Conservation (phyloP, 2,329 filamentous ascomycete species). For the Alternaria viburni region DNA sequence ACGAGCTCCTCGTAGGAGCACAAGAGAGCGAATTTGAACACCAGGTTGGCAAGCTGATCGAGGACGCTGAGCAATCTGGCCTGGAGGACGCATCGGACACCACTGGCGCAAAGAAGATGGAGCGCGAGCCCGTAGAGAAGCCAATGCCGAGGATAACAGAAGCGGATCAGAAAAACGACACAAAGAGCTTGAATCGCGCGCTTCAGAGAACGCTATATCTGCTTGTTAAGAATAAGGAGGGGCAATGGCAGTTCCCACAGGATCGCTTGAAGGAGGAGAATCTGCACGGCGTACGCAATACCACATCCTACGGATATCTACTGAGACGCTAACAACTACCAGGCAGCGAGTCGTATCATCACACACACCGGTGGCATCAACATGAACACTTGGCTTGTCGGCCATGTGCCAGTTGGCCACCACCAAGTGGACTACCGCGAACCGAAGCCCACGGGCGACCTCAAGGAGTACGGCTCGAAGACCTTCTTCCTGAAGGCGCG, state of each 20-base stretch:
- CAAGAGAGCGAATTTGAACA: slow-evolving; percentile 67
- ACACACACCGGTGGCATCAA: slow-evolving; percentile 81
- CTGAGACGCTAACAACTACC: slow-evolving; percentile 21
- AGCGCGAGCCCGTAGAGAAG: slow-evolving; percentile 71
- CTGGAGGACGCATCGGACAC: slow-evolving; percentile 48
- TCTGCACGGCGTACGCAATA: slow-evolving; percentile 74
- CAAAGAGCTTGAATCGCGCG: slow-evolving; percentile 77
- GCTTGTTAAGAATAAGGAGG: slow-evolving; percentile 75
- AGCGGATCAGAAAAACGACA: slow-evolving; percentile 77
- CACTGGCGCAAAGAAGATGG: slow-evolving; percentile 39
- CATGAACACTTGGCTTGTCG: slow-evolving; percentile 99
- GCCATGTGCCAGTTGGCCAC: slow-evolving; percentile 86
- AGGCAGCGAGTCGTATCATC: slow-evolving; percentile 85
- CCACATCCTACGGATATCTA: not conserved
- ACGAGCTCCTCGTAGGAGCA: slow-evolving; percentile 82
- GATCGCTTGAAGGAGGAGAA: slow-evolving; percentile 75
- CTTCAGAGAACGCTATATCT: slow-evolving; percentile 87
- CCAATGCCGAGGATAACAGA: slow-evolving; percentile 75
- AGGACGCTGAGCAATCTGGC: slow-evolving; percentile 71
- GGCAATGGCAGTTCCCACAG: slow-evolving; percentile 81
- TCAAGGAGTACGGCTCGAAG: slow-evolving; percentile 71
- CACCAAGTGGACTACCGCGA: slow-evolving; percentile 64
- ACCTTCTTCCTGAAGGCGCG: slow-evolving; percentile 95
- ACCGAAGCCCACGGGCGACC: slow-evolving; percentile 18
- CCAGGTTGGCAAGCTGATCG: slow-evolving; percentile 71